Evolutionary conservation across 371 early-diverging fungal genomes (phyloP), one percentile per base, ranked within the genome.

Genomic region (Blakeslea trispora): DNA sequence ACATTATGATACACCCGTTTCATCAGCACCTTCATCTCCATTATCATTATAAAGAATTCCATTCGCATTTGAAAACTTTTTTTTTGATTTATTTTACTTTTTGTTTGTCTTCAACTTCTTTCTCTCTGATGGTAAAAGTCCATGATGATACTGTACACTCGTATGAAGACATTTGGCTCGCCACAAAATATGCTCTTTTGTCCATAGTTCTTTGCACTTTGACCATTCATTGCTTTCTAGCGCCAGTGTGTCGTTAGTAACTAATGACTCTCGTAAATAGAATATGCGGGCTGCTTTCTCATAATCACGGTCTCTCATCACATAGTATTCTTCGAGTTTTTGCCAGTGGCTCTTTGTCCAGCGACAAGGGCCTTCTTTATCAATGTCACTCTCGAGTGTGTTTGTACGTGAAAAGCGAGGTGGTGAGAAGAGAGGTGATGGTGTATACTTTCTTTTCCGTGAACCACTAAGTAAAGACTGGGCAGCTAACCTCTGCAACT

Each of bases 341-440:
- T 45, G 54, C 66, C 66, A 66, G 6, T 66, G 53, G 10, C 34
- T 14, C 21, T 43, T 54, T 13, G 61, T 57, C 66, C 66, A 66
- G 5, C 35, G 32, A 18, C 21, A 19, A 15, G 42, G 19, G 7
- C 54, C 37, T 23, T 37, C 40, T 40, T 21, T 37, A 18, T 55
- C 55, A 10, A 18, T 23, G 19, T 57, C 57, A 15, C 58, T 58
- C 8, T 45, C n/a, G 24, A 51, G 39, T n/a, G 60, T 32, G 11
- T 37, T 14, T 37, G 37, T 37, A 14, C 11, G 37, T 13, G 37
- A 37, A 11, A 37, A 3, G 13, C 37, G 37, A 37, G 37, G 37
- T 37, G 37, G 37, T 37, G 37, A 37, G 14, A 37, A 37, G 37
- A 37, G 37, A 37, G 37, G 37, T 2, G 37, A 37, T 37, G 37